Base-by-base conservation (phyloP, 2,329 filamentous ascomycete species). In the Epichloe uncinata region DNA sequence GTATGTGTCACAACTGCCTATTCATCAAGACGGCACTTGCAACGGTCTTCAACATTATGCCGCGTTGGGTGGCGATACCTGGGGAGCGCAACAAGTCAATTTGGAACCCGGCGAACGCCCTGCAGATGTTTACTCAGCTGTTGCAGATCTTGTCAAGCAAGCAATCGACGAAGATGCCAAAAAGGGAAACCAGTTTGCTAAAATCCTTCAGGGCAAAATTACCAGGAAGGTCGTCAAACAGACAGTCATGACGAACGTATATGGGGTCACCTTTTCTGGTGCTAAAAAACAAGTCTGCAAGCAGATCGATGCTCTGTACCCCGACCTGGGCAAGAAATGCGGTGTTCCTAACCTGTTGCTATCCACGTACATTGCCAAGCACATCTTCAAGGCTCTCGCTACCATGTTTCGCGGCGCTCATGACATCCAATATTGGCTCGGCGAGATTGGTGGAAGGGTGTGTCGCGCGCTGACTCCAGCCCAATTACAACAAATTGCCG, bases 191-290 rank as follows among this genome's bases (percentile, higher is more conserved):
- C 55, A 67, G 1, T 62, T 82, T 42, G 91, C 86, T 0, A 65
- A 74, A 54, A 67, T 78, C 9, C 69, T 97, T 3, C 65, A 84
- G 12, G 89, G 85, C 47, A 89, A 87, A 61, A 85, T 98, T 53
- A 90, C 84, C 15, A 79, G 93, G 55, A 98, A 97, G 66, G 86
- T 96, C n/a, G 93, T 98, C 56, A 98, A 98, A 70, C 90, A 96
- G 66, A 97, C 93, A 0, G 93, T 98, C 62, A 98, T 98, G 93
- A 98, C 93, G 22, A 98, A 98, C 57, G 93, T 98, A n/a, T 98
- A 98, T 61, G 93, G 93, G 48, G 93, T 98, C 44, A 98, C 93
- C 0, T 96, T 90, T 62, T 72, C 83, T 36, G 93, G 93, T n/a
- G 93, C 93, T 3, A 88, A 85, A 66, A 66, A 79, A 56, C 93